phyloP scores from a whole-genome alignment of 495 filamentous ascomycete genomes.

The Echria macrotheca region DNA sequence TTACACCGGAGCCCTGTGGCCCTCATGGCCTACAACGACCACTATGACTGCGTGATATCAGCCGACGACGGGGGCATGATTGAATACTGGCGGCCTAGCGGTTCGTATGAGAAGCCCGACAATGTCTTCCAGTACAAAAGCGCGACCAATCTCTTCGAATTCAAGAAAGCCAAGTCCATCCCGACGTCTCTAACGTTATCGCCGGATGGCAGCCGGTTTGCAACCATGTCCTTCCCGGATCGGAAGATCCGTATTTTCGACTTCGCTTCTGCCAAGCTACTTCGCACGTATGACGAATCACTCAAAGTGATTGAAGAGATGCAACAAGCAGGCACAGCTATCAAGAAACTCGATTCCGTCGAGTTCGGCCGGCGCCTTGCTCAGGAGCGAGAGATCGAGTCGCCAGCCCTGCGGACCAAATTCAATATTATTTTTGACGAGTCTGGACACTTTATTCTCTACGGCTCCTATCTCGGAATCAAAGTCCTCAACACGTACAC shows the following conservation, averaged over 20 bases:
- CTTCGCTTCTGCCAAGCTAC: constrained; percentile 79
- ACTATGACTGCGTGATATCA: constrained; percentile 84
- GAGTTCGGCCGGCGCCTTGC: constrained; percentile 90
- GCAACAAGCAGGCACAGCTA: constrained; percentile 84
- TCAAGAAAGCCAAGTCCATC: constrained; percentile 87
- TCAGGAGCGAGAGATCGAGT: constrained; percentile 80
- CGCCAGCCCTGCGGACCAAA: constrained; percentile 54
- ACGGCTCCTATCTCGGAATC: constrained; percentile 82
- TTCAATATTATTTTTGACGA: constrained; percentile 92
- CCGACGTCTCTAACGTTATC: constrained; percentile 84
- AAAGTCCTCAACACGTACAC: constrained; percentile 95
- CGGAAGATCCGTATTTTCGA: constrained; percentile 89
- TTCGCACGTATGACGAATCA: constrained; percentile 92
- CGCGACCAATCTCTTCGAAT: constrained; percentile 89
- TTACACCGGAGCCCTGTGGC: constrained; percentile 75
- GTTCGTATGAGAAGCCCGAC: constrained; percentile 81
- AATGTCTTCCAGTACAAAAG: constrained; percentile 90
- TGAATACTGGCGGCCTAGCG: constrained; percentile 87
- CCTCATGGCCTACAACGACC: constrained; percentile 82
- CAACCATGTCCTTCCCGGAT: constrained; percentile 88
- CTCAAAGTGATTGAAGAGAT: constrained; percentile 79
- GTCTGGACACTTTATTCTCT: constrained; percentile 90
- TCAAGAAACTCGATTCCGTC: constrained; percentile 73
- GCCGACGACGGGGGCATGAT: constrained; percentile 89
- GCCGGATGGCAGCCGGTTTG: constrained; percentile 76